Percentiles rank a stretch among this genome's conserved stretches.
phyloP scores from a whole-genome alignment of 2,329 filamentous ascomycete species.

The Curvularia spicifera region DNA sequence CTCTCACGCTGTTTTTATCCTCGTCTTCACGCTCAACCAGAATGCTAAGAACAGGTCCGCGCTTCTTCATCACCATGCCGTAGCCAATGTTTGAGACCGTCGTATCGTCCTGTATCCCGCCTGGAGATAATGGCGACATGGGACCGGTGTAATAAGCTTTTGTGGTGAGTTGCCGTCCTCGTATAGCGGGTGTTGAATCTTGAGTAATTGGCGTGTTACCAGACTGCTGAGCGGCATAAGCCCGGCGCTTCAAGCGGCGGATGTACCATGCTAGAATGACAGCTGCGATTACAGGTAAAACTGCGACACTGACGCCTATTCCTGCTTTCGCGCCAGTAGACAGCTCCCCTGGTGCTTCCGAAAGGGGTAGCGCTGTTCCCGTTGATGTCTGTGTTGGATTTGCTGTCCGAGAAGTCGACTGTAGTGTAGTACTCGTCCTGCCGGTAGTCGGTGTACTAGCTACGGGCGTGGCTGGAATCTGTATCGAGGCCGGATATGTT shows the following conservation, averaged over 20 bases:
- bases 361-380: conserved; percentile 18
- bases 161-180: neutral
- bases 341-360: conserved; percentile 18
- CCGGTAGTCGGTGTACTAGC: neutral
- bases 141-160: conserved; percentile 20
- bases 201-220: neutral
- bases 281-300: conserved; percentile 23
- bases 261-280: conserved; percentile 32
- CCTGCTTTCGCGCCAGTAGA: conserved; percentile 35
- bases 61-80: conserved; percentile 27
- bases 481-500: neutral
- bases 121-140: conserved; percentile 1
- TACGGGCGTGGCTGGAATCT: neutral
- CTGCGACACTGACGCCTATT: conserved; percentile 25
- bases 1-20: conserved; percentile 15
- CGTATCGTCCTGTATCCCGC: conserved; percentile 4
- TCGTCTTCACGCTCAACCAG: conserved; percentile 35
- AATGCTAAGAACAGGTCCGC: conserved; percentile 30
- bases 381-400: conserved; percentile 14
- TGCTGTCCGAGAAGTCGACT: neutral
- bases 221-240: conserved; percentile 15
- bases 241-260: conserved; percentile 32
- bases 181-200: neutral
- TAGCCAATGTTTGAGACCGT: conserved; percentile 13
- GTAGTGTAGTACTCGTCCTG: neutral